Conservation (phyloP, 2,329 filamentous ascomycete species). For the Capronia epimyces region DNA sequence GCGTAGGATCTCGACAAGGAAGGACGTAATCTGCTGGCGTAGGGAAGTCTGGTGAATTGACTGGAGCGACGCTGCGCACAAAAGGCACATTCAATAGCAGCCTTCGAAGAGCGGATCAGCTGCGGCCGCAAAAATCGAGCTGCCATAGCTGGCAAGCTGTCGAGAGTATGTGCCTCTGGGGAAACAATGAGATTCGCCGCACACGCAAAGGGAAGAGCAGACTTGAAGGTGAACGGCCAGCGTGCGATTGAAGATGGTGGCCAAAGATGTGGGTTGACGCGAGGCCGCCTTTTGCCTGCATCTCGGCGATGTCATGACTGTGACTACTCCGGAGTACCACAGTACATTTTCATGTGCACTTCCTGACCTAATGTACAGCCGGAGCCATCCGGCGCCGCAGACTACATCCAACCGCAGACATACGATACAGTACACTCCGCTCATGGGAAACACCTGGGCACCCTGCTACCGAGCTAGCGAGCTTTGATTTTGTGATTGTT, state of each 20-base stretch:
- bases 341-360: not conserved
- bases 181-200: not conserved
- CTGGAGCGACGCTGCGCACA: conserved; percentile 41
- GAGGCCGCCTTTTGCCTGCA: conserved; percentile 21
- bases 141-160: conserved; percentile 22
- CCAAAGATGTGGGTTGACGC: conserved; percentile 16
- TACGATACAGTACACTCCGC: too few species aligned
- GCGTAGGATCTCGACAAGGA: conserved; percentile 40
- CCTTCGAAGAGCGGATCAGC: conserved; percentile 41
- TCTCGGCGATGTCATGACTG: conserved; percentile 13
- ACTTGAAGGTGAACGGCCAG: not conserved
- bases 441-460: too few species aligned
- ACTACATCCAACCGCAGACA: not conserved
- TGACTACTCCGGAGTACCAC: not conserved
- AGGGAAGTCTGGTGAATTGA: conserved; percentile 36
- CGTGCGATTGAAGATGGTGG: conserved; percentile 4
- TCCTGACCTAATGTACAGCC: not conserved
- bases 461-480: too few species aligned
- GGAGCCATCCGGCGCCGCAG: not conserved
- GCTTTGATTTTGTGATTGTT: not conserved
- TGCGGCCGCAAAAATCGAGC: conserved; percentile 27
- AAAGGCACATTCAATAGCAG: conserved; percentile 50
- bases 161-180: conserved; percentile 3
- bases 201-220: not conserved
- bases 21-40: conserved; percentile 38